phyloP scores from a whole-genome alignment of 257 asterid genomes.

The Nicotiana knightiana region DNA sequence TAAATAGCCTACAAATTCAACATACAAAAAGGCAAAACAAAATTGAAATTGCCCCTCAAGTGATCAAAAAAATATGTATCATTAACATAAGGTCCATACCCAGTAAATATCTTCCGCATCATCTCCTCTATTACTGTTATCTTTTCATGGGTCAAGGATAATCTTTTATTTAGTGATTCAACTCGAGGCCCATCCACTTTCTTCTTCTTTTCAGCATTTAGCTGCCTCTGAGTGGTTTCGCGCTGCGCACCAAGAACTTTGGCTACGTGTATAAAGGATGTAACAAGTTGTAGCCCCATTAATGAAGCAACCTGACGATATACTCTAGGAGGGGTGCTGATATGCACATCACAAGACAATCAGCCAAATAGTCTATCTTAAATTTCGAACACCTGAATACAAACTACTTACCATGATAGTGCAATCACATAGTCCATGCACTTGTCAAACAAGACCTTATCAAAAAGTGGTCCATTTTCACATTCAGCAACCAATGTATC shows the following conservation, averaged over 20 bases:
- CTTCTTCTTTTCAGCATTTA: slow-evolving; percentile 93
- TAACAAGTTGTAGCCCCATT: slow-evolving; percentile 96
- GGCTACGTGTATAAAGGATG: slow-evolving; percentile 89
- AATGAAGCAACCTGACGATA: slow-evolving; percentile 89
- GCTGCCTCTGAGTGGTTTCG: slow-evolving; percentile 92
- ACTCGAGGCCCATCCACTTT: slow-evolving; percentile 71
- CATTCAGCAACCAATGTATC: slow-evolving; percentile 89
- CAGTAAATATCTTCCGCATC: slow-evolving; percentile 91
- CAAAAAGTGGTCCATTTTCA: slow-evolving; percentile 91
- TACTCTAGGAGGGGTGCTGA: slow-evolving; percentile 96
- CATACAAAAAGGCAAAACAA: not conserved
- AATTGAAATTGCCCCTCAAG: not conserved
- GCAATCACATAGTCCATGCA: slow-evolving; percentile 98
- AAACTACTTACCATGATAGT: slow-evolving; percentile 73
- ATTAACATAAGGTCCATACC: slow-evolving; percentile 38
- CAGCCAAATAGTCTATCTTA: slow-evolving; percentile 16
- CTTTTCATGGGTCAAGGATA: slow-evolving; percentile 74
- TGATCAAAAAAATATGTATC: not conserved
- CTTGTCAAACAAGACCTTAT: slow-evolving; percentile 72
- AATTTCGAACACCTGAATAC: not conserved
- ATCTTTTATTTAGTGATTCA: slow-evolving; percentile 81
- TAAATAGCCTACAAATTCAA: slow-evolving; percentile 64
- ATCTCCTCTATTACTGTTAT: slow-evolving; percentile 83
- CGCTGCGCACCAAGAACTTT: slow-evolving; percentile 82
- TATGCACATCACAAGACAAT: slow-evolving; percentile 23